A percentile compares a stretch with the other conserved stretches of the same genome.
Conservation (phyloP, 148 eudicot species). For the Beta vulgaris region DNA sequence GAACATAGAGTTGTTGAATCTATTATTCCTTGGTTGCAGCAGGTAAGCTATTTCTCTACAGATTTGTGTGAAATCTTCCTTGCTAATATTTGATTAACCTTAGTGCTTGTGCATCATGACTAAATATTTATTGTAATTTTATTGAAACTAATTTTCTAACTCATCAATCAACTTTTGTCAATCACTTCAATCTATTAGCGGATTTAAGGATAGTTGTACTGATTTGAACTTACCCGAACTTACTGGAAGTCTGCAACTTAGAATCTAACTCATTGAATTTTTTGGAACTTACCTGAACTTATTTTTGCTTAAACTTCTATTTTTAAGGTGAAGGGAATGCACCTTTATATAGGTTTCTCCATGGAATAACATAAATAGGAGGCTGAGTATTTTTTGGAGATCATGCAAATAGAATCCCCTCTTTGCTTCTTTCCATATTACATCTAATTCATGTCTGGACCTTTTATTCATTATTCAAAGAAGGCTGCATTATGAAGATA, state of each 20-base stretch:
- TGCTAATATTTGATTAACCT: not conserved
- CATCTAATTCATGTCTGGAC: not conserved
- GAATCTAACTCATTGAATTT: no score
- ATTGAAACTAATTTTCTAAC: no score
- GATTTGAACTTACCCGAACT: no score
- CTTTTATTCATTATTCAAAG: not conserved
- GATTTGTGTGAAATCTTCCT: slow-evolving; percentile 2
- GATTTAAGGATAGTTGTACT: no score
- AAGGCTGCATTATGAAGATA: not conserved
- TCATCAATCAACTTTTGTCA: not conserved
- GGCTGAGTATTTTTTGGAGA: not conserved
- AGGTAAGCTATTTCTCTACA: slow-evolving; percentile 40
- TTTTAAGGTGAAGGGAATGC: no score
- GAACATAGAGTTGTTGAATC: slow-evolving; percentile 56
- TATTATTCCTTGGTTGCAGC: slow-evolving; percentile 80
- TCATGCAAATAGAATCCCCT: not conserved
- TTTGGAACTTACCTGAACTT: no score
- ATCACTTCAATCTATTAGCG: not conserved
- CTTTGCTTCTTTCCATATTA: not conserved
- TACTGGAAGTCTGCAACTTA: no score
- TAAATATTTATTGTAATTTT: not conserved
- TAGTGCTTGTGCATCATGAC: not conserved
- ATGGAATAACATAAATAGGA: not conserved
- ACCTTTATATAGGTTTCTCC: not conserved
- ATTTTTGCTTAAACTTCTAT: no score